A percentile compares a stretch with the other conserved stretches of the same genome.
Evolutionary conservation across 345 rosid genomes (phyloP).

Genomic region (Syzygium aqueum): DNA sequence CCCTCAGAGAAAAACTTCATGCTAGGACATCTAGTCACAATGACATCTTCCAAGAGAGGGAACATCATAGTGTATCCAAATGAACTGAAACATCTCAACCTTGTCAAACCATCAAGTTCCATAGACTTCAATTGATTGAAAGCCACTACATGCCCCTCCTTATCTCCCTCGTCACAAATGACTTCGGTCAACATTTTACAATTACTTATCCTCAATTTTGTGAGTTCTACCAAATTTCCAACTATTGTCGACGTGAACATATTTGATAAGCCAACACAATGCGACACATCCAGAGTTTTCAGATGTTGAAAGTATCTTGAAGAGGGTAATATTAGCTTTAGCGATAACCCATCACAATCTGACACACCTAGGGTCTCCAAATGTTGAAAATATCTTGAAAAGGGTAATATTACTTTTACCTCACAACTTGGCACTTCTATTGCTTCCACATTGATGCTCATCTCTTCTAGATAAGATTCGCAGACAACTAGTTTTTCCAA

Average conservation of each 20-base stretch:
- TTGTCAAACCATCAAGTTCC: not conserved
- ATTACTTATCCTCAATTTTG: not conserved
- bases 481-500: not conserved
- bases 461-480: not conserved
- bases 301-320: not conserved
- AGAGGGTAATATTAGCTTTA: not conserved
- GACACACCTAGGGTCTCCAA: not conserved
- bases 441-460: not conserved
- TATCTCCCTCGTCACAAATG: not conserved
- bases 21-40: not conserved
- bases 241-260: not conserved
- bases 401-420: not conserved
- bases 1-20: not conserved
- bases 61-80: not conserved
- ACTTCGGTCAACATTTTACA: not conserved
- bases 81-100: not conserved
- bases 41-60: not conserved
- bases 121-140: not conserved
- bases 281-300: not conserved
- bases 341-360: not conserved
- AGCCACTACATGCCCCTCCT: not conserved
- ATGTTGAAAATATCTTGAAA: not conserved
- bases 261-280: not conserved
- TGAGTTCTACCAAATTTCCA: not conserved
- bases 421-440: not conserved